Base-by-base conservation (phyloP, 2,329 filamentous ascomycete species). In the Teratosphaeria pseudoeucalypti region DNA sequence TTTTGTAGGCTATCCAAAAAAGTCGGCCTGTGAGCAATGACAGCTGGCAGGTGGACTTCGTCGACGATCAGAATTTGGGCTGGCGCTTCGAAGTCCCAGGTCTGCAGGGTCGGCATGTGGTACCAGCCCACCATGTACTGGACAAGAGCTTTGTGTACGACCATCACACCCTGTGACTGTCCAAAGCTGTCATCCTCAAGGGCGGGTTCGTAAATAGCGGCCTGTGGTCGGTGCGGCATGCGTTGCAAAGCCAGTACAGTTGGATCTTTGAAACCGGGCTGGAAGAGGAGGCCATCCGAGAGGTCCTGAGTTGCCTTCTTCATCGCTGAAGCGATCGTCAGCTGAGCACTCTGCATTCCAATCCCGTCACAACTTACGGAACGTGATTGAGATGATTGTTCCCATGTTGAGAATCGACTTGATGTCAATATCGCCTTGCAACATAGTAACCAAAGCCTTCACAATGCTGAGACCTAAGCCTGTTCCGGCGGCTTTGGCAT, bases 401-500 rank as follows among this genome's bases (percentile, higher is more conserved):
- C 67, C 67, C 12, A 64, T 60, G n/a, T 65, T 65, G 52, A 64
- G 55, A 9, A 66, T 63, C 2, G 63, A 66, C 39, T 65, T 76
- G 54, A 87, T 77, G 16, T 81, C 77, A 54, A 88, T 84, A 12
- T 76, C 78, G 0, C 85, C 85, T 23, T 79, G 77, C 0, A 88
- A 72, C 47, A 82, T 79, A 52, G 80, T 79, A n/a, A 87, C 79
- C 4, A 89, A 81, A 7, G 57, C 71, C 62, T 66, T 76, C 71
- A 89, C 85, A 9, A 89, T 82, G 49, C 82, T 85, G 34, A 89
- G 71, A 0, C 87, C 86, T 0, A 89, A 74, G 0, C 86, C 86
- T 0, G 82, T 82, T 0, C 86, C 86, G 0, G 81, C 79, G 0
- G 80, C 76, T 1, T 87, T 71, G 0, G 76, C 72, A 55, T 87